Percentiles rank a stretch among this genome's conserved stretches.
Evolutionary conservation across 495 filamentous ascomycete genomes (phyloP).

Genomic region (Collariella sp.): DNA sequence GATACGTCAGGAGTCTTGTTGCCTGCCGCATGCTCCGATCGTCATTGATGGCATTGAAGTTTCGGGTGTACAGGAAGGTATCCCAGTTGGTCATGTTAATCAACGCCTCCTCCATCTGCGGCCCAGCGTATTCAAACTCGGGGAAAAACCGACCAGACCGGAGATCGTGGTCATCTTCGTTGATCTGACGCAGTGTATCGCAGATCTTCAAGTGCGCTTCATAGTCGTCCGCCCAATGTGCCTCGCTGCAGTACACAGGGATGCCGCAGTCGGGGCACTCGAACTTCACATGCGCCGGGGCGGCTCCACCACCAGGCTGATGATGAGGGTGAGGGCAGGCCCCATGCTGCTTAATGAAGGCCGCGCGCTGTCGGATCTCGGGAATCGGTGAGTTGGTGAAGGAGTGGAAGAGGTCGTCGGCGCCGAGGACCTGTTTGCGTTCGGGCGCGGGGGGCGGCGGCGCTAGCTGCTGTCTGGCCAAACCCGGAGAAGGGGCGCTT

Average conservation of each 20-base stretch:
- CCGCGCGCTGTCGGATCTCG: conserved; percentile 74
- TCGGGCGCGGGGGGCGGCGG: neutral
- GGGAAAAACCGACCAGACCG: conserved; percentile 83
- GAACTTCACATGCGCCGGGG: conserved; percentile 74
- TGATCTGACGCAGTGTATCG: conserved; percentile 81
- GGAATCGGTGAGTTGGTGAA: conserved; percentile 81
- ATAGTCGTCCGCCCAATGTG: conserved; percentile 92
- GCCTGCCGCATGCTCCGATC: conserved; percentile 82
- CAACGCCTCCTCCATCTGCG: conserved; percentile 82
- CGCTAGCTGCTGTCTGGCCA: conserved; percentile 10
- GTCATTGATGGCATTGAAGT: conserved; percentile 81
- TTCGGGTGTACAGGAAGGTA: conserved; percentile 81
- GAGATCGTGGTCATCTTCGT: conserved; percentile 97
- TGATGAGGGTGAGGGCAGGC: conserved; percentile 87
- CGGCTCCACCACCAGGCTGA: conserved; percentile 46
- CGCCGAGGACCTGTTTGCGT: conserved; percentile 46
- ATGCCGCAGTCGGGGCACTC: conserved; percentile 97
- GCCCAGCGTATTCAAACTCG: conserved; percentile 83
- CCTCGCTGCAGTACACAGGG: conserved; percentile 84
- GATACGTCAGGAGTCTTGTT: conserved; percentile 88
- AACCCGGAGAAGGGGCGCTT: conserved; percentile 19
- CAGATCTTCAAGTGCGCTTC: conserved; percentile 86
- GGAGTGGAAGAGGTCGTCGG: conserved; percentile 85
- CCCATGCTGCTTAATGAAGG: conserved; percentile 81
- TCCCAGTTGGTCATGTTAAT: conserved; percentile 99